Evolutionary conservation across 805 yeast genomes (phyloP).

Genomic region (Danielozyma ontarioensis): DNA sequence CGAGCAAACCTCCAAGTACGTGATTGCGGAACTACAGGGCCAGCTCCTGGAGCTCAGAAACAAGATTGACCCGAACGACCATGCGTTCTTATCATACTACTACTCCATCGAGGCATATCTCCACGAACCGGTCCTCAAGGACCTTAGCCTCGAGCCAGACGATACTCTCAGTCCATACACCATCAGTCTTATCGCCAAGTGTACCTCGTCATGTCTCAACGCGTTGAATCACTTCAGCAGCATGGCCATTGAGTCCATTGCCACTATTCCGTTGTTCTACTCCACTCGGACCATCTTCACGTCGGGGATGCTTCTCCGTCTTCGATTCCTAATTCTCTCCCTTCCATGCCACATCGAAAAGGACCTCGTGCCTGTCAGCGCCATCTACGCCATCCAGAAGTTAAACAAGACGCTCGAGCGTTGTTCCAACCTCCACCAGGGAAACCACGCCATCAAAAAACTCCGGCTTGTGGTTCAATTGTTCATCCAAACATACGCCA

Average conservation of each 20-base stretch:
- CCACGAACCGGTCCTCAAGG: conserved; percentile 47
- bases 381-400: conserved; percentile 30
- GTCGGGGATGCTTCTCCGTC: conserved; percentile 56
- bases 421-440: conserved; percentile 22
- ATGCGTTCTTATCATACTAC: conserved; percentile 44
- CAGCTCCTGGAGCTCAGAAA: conserved; percentile 37
- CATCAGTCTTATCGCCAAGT: conserved; percentile 33
- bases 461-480: conserved; percentile 51
- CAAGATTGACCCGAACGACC: conserved; percentile 34
- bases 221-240: conserved; percentile 45
- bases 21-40: conserved; percentile 45
- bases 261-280: conserved; percentile 53
- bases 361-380: conserved; percentile 43
- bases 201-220: conserved; percentile 49
- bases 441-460: conserved; percentile 49
- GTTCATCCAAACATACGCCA: conserved; percentile 57
- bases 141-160: not conserved
- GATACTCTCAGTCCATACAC: not conserved
- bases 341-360: conserved; percentile 43
- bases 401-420: conserved; percentile 21
- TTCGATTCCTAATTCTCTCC: conserved; percentile 51
- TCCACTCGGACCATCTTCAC: conserved; percentile 57
- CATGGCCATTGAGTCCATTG: conserved; percentile 42
- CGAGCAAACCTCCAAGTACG: conserved; percentile 21
- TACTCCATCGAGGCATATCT: conserved; percentile 64